phyloP scores from a whole-genome alignment of 768 basidiomycete species.

The Gloeopeniophorella convolvens region DNA sequence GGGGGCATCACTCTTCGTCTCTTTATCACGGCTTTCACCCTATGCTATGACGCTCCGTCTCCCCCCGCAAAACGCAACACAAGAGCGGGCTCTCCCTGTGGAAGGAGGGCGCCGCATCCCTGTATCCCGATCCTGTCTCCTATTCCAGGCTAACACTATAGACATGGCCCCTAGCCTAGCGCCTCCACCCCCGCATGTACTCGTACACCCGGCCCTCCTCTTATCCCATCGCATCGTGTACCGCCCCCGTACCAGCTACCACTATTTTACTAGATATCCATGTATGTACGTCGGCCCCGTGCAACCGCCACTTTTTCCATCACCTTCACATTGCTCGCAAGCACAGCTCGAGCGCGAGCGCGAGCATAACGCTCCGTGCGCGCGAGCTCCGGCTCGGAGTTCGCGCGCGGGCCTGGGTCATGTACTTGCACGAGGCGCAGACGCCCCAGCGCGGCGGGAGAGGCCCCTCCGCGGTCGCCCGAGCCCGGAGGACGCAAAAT shows the following conservation, averaged over 20 bases:
- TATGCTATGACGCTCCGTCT: not conserved
- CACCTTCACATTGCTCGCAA: too few relatives aligned
- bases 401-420: too few relatives aligned
- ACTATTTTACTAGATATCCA: constrained; percentile 2
- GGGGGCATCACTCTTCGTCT: not conserved
- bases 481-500: too few relatives aligned
- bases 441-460: too few relatives aligned
- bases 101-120: not conserved
- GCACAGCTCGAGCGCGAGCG: too few relatives aligned
- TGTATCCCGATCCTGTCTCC: not conserved
- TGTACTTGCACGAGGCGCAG: too few relatives aligned
- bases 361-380: too few relatives aligned
- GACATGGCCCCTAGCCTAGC: not conserved
- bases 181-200: not conserved
- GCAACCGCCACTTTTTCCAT: not conserved
- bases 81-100: too few relatives aligned
- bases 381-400: too few relatives aligned
- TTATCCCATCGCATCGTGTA: too few relatives aligned
- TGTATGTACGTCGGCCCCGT: constrained; percentile 2
- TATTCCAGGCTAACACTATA: not conserved
- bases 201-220: too few relatives aligned
- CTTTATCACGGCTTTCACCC: not conserved
- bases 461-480: too few relatives aligned
- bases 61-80: not conserved
- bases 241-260: not conserved